Conservation (phyloP, 106 monocot genomes). For the Triglochin maritima region DNA sequence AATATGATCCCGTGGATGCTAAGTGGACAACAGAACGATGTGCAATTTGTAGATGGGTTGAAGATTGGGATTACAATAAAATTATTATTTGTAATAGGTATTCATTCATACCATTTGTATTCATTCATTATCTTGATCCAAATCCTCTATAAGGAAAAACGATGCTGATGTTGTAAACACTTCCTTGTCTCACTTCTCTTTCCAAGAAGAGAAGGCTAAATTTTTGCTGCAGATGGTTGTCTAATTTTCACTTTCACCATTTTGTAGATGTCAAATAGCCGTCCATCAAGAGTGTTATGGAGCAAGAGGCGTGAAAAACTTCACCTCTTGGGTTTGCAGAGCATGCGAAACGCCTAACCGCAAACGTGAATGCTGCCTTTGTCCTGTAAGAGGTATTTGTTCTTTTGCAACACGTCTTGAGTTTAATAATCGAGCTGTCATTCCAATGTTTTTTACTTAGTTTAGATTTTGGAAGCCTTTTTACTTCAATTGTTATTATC, state of each 20-base stretch:
- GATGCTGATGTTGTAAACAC: too few relatives aligned
- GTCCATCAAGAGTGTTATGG: constrained; percentile 99
- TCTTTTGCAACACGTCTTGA: neutral
- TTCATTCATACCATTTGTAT: neutral
- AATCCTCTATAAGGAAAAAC: too few relatives aligned
- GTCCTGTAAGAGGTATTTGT: constrained; percentile 83
- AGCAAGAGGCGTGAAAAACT: constrained; percentile 46
- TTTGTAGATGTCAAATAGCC: constrained; percentile 94
- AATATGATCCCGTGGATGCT: constrained; percentile 68
- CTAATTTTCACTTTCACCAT: neutral
- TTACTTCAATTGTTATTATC: too few relatives aligned
- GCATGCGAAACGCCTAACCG: constrained; percentile 72
- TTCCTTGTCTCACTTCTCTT: neutral
- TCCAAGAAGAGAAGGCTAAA: neutral
- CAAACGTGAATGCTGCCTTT: constrained; percentile 81
- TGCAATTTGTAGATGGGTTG: constrained; percentile 96
- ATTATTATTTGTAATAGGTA: constrained; percentile 98
- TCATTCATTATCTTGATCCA: neutral
- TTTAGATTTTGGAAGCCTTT: too few relatives aligned
- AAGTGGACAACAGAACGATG: constrained; percentile 99
- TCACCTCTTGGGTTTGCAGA: constrained; percentile 96
- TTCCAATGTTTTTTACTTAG: too few relatives aligned
- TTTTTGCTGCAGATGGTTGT: too few relatives aligned
- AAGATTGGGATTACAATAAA: constrained; percentile 99
- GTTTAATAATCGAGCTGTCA: too few relatives aligned